Base-by-base conservation (phyloP, 176 grass and related monocot species). In the Ensete ventricosum region DNA sequence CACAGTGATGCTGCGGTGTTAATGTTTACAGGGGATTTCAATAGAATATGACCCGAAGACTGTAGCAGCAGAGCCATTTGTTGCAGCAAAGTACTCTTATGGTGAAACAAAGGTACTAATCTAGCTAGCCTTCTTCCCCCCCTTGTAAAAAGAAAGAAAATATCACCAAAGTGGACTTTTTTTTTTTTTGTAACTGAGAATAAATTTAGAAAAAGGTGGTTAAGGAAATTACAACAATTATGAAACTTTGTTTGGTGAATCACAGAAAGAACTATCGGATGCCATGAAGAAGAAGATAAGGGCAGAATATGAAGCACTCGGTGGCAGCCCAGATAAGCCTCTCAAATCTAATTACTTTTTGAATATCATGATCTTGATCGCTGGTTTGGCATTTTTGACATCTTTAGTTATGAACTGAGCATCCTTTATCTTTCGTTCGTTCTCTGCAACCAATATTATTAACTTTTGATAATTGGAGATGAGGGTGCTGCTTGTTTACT, bases 261-360 rank as follows among this genome's bases (percentile, higher is more conserved):
- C 72, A 50, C 74, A 66, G 76, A 83, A 9, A 52, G 72, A 73
- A 55, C 54, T 93, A 23, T 97, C 94, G 1, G 85, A 77, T 68
- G 50, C 60, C 22, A 85, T 74, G 82, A 97, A 87, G 54, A 55
- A 68, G 17, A 77, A 78, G 67, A 68, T 76, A 78, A 74, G 69
- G 63, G 69, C 49, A 74, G 50, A 80, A 10, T 73, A 98, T 29
- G 94, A 98, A 78, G 90, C 74, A n/a, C 9, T 98, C 54, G 94
- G 94, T 67, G 94, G 94, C 78, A 91, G 82, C 69, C 94, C 94
- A n/a, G 53, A 98, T 85, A 98, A 75, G 77, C 80, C 94, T 88
- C 75, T 98, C 67, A 73, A 83, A 77, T 98, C 94, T 23, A 98
- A 98, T 67, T 98, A 98, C 76, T 98, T 98, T 78, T 78, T 98